Base-by-base conservation (phyloP, 768 basidiomycete genomes). In the Pleurotus ostreatus region DNA sequence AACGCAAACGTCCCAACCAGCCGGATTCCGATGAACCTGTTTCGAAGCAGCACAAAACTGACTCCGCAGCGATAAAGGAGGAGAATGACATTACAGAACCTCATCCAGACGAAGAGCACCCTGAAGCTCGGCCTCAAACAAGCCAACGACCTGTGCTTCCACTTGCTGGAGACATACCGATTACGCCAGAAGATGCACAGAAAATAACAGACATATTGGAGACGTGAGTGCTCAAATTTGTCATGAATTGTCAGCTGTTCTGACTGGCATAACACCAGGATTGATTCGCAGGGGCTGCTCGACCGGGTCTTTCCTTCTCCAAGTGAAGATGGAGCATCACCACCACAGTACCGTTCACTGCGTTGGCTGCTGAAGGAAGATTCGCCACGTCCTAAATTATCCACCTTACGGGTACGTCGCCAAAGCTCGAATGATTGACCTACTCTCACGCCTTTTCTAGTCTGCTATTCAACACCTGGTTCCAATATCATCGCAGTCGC, bases 261-360 rank as follows among this genome's bases (percentile, higher is more conserved):
- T 34, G 11, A 34, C 8, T 34, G 30, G 30, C 30, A 11, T 34
- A 34, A 34, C 30, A n/a, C 18, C 65, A 89, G 88, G 62, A 71
- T 83, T 58, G 91, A 93, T 68, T 78, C 78, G 0, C 89, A 89
- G 61, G 88, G 85, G 46, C 74, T 93, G 4, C 82, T 93, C 8
- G 89, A 92, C 75, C 86, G 90, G 62, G 86, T 89, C 60, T 87
- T 88, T 65, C 82, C 85, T 38, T 72, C 84, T 20, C 73, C 74
- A 18, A 66, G 73, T 53, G 67, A 74, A 60, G 69, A 72, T 43
- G 66, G 72, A 39, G 66, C 72, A n/a, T 72, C 79, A 1, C 70
- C 75, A 15, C 73, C 78, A 8, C 74, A 73, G 45, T 68, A 69
- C 30, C 61, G 69, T 7, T 84, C 84, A 3, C 71, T 90, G 43